Base-by-base conservation (phyloP, 805 yeast species). In the Jamesozyma piceae region DNA sequence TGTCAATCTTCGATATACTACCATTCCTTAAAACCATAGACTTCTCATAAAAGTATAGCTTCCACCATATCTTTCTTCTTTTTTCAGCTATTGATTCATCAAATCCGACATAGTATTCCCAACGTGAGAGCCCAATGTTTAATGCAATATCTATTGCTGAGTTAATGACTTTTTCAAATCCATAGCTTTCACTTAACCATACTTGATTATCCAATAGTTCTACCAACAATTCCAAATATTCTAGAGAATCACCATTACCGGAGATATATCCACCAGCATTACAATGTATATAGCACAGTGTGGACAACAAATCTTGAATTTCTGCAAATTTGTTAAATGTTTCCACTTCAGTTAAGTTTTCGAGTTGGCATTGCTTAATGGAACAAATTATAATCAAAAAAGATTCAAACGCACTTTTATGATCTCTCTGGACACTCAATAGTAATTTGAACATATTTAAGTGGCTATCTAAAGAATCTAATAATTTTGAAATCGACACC, bases 101-200 rank as follows among this genome's bases (percentile, higher is more conserved):
- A 26, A 58, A 39, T 2, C 62, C 63, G 14, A 57, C 58, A 43
- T 58, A 60, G 43, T 48, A 57, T 38, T 62, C 66, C 65, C 65
- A 62, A 31, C 62, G 53, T 14, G 52, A 44, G 4, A 60, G 46
- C 1, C 65, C 66, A 31, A 53, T 35, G 21, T 45, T 49, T 13
- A 42, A 41, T 6, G 64, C 59, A 38, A 50, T 50, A 32, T 51
- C 47, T 9, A 53, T 36, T 2, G 59, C 59, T 24, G 53, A 49
- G 2, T 46, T 50, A 11, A 57, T 38, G 2, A 56, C 56, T 42
- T 51, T 57, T 28, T 52, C 57, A 39, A 46, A 49, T 1, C 55
- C 58, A 38, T 49, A 55, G 28, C 37, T 34, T 35, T 58, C 62
- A n/a, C 53, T 54, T 13, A 57, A 30, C 61, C 62, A 54, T 18